phyloP scores from a whole-genome alignment of 2,329 filamentous ascomycete genomes.

The Neonectria sp. region DNA sequence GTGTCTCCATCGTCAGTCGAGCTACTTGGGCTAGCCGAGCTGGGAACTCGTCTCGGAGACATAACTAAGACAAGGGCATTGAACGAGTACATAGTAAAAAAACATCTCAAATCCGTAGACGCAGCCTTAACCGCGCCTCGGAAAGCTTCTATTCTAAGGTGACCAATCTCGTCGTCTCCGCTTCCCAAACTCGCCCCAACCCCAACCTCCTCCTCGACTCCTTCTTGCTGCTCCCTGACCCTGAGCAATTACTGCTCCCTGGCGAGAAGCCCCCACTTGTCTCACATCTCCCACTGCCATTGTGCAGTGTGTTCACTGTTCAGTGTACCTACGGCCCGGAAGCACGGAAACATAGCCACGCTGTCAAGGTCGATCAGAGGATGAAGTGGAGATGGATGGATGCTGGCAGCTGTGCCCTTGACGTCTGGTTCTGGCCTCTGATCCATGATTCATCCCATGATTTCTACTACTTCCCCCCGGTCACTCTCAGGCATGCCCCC shows the following conservation, averaged over 20 bases:
- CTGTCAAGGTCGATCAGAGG: slow-evolving; percentile 11
- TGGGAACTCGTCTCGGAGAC: slow-evolving; percentile 6
- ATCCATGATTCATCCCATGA: neutral
- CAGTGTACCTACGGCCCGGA: neutral
- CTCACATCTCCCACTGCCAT: slow-evolving; percentile 12
- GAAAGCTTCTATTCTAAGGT: slow-evolving; percentile 41
- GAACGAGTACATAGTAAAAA: neutral
- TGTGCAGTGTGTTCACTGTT: neutral
- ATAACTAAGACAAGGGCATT: slow-evolving; percentile 4
- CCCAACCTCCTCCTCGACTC: slow-evolving; percentile 30
- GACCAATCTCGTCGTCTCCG: slow-evolving; percentile 32
- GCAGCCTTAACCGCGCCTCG: slow-evolving; percentile 25
- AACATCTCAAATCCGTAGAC: neutral
- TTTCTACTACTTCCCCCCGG: slow-evolving; percentile 11
- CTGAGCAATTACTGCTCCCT: slow-evolving; percentile 12
- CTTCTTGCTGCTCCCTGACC: neutral
- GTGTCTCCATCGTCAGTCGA: neutral
- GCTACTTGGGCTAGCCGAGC: neutral
- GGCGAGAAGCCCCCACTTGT: slow-evolving; percentile 33
- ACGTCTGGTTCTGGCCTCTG: neutral
- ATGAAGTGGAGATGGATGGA: neutral
- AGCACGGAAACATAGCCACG: slow-evolving; percentile 25
- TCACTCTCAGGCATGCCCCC: slow-evolving; percentile 10
- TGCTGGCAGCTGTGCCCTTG: too few relatives aligned
- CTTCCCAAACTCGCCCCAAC: slow-evolving; percentile 26